A percentile compares a stretch with the other conserved stretches of the same genome.
phyloP scores from a whole-genome alignment of 257 asterid species.

The Ehretia macrophylla region DNA sequence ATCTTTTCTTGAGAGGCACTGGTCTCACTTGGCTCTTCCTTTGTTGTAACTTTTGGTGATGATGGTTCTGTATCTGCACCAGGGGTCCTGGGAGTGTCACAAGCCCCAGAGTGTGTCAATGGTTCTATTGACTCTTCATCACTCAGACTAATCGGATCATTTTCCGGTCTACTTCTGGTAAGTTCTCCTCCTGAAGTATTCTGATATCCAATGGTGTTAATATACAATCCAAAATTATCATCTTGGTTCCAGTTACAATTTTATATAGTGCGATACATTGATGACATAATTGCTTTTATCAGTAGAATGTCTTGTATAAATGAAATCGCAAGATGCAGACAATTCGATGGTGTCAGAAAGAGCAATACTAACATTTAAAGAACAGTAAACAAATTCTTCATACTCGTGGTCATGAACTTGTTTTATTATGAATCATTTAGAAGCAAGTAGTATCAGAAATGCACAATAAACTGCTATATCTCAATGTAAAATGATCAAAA shows the following conservation, averaged over 20 bases:
- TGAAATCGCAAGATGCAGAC: no score
- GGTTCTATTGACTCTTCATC: conserved; percentile 26
- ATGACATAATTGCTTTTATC: no score
- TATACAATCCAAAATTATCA: not conserved
- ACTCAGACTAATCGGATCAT: conserved; percentile 13
- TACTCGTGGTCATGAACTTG: no score
- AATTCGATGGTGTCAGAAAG: no score
- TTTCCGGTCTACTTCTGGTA: conserved; percentile 17
- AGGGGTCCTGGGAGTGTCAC: conserved; percentile 21
- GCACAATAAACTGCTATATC: not conserved
- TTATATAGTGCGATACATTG: no score
- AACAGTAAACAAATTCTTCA: not conserved
- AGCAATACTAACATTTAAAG: no score
- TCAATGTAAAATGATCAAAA: not conserved
- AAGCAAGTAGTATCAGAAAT: not conserved
- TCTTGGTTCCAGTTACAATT: not conserved
- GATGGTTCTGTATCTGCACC: conserved; percentile 21
- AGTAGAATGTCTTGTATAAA: no score
- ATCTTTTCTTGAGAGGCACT: conserved; percentile 34
- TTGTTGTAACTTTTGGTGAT: conserved; percentile 16
- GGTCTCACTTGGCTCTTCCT: conserved; percentile 32
- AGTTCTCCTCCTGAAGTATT: conserved; percentile 30
- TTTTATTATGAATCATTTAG: no score
- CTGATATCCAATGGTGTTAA: conserved; percentile 18
- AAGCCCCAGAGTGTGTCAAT: conserved; percentile 35